phyloP scores from a whole-genome alignment of 768 basidiomycete genomes.

The Amanita subjunquillea region DNA sequence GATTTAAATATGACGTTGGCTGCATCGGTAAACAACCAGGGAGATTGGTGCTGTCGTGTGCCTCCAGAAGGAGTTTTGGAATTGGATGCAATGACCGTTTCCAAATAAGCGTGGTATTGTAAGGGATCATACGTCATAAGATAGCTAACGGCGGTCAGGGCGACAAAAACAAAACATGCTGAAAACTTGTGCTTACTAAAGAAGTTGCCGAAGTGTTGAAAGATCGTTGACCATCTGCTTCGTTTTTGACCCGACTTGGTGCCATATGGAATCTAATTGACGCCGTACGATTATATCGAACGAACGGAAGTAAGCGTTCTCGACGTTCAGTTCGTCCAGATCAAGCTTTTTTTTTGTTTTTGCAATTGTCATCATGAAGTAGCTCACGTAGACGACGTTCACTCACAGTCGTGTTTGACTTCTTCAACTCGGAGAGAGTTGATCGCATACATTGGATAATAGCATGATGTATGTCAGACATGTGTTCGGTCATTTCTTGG shows the following conservation, averaged over 20 bases:
- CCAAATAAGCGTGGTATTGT: slow-evolving; percentile 85
- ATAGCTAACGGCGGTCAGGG: slow-evolving; percentile 37
- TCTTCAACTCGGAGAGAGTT: slow-evolving; percentile 82
- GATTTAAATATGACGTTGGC: slow-evolving; percentile 78
- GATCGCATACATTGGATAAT: slow-evolving; percentile 91
- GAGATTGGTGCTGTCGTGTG: slow-evolving; percentile 58
- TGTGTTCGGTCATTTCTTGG: slow-evolving; percentile 73
- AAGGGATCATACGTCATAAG: slow-evolving; percentile 86
- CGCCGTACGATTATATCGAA: slow-evolving; percentile 84
- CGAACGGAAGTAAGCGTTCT: slow-evolving; percentile 88
- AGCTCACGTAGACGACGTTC: not conserved
- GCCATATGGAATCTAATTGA: slow-evolving; percentile 92
- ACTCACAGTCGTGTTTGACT: slow-evolving; percentile 63
- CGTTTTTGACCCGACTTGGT: slow-evolving; percentile 88
- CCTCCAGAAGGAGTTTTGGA: slow-evolving; percentile 35
- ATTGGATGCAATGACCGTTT: slow-evolving; percentile 66
- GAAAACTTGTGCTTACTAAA: slow-evolving; percentile 43
- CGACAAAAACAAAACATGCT: not conserved
- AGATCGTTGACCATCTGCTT: slow-evolving; percentile 88
- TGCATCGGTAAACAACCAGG: slow-evolving; percentile 89
- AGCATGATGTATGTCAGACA: slow-evolving; percentile 88
- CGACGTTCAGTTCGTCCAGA: slow-evolving; percentile 84
- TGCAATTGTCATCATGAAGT: not conserved
- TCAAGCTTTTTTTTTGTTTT: slow-evolving; percentile 54
- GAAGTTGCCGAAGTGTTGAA: slow-evolving; percentile 70